Percentiles rank a stretch among this genome's conserved stretches.
phyloP scores from a whole-genome alignment of 495 filamentous ascomycete genomes.

The Penicillium desertorum region DNA sequence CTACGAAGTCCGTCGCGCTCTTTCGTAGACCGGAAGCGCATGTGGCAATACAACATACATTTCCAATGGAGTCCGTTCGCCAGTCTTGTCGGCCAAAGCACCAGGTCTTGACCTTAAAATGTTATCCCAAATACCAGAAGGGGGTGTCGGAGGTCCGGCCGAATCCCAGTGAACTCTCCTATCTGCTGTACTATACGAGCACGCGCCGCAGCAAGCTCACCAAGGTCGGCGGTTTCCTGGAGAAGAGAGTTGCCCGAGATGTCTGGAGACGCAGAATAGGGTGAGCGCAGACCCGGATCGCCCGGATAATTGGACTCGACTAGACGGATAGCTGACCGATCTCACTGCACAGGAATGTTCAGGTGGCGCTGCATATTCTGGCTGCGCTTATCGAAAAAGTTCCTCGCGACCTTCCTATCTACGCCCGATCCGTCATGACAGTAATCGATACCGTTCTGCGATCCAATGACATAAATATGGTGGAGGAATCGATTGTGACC shows the following conservation, averaged over 20 bases:
- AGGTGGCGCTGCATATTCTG: constrained; percentile 87
- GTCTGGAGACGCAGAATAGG: constrained; percentile 78
- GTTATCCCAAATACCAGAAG: constrained; percentile 87
- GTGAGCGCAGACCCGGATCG: constrained; percentile 50
- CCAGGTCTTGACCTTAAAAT: constrained; percentile 88
- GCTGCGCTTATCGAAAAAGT: constrained; percentile 87
- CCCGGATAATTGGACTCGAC: background rate
- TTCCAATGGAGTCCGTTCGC: constrained; percentile 58
- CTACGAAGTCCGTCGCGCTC: constrained; percentile 1
- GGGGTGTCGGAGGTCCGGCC: constrained; percentile 86
- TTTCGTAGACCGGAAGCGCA: constrained; percentile 9
- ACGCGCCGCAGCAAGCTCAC: constrained; percentile 90
- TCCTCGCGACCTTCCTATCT: constrained; percentile 84
- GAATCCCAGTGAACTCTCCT: constrained; percentile 91
- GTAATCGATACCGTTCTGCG: constrained; percentile 75
- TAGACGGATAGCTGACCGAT: constrained; percentile 9
- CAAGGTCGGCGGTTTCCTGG: constrained; percentile 87
- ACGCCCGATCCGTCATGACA: constrained; percentile 73
- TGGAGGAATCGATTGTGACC: constrained; percentile 80
- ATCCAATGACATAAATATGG: constrained; percentile 80
- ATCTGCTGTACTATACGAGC: constrained; percentile 91
- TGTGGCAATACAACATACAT: background rate
- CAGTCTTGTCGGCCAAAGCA: constrained; percentile 80
- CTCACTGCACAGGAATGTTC: constrained; percentile 66
- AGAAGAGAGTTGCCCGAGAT: constrained; percentile 85